phyloP scores from a whole-genome alignment of 202 grass and related monocot genomes.

The Saccharum hybrid region DNA sequence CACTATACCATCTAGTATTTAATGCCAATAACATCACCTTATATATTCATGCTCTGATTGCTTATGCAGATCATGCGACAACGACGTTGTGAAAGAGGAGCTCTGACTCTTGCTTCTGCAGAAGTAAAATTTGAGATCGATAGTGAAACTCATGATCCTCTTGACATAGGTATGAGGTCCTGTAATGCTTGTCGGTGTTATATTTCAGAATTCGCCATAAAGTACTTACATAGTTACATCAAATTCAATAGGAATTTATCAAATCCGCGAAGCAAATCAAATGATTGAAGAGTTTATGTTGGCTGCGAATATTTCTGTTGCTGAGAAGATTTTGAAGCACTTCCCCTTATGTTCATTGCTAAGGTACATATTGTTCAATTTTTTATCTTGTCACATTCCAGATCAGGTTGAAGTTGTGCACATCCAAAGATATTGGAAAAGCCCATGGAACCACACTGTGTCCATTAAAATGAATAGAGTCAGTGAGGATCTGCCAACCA shows the following conservation, averaged over 20 bases:
- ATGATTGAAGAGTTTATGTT: slow-evolving; percentile 99
- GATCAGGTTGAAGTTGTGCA: neutral
- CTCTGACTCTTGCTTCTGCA: slow-evolving; percentile 93
- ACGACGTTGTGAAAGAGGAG: slow-evolving; percentile 83
- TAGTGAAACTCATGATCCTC: slow-evolving; percentile 98
- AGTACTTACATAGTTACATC: slow-evolving; percentile 35
- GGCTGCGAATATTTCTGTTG: slow-evolving; percentile 92
- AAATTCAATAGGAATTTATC: slow-evolving; percentile 87
- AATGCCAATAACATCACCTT: neutral
- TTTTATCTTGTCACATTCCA: slow-evolving; percentile 28
- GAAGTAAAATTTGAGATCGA: slow-evolving; percentile 99
- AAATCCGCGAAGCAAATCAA: slow-evolving; percentile 98
- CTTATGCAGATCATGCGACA: slow-evolving; percentile 81
- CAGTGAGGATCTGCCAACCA: neutral
- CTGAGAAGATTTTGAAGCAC: slow-evolving; percentile 97
- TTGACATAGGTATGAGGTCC: slow-evolving; percentile 82
- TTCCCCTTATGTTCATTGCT: slow-evolving; percentile 80
- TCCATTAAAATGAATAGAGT: neutral
- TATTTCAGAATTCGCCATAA: slow-evolving; percentile 27
- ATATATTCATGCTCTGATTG: slow-evolving; percentile 31
- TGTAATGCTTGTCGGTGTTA: slow-evolving; percentile 28
- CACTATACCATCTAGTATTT: slow-evolving; percentile 10
- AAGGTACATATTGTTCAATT: slow-evolving; percentile 58
- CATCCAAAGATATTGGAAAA: slow-evolving; percentile 29
- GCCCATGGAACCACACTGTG: neutral